These are phyloP conservation scores for Paecilomyces fulvus DNA, from an alignment of 2,329 filamentous ascomycete species.

Conservation along the genomic window DNA sequence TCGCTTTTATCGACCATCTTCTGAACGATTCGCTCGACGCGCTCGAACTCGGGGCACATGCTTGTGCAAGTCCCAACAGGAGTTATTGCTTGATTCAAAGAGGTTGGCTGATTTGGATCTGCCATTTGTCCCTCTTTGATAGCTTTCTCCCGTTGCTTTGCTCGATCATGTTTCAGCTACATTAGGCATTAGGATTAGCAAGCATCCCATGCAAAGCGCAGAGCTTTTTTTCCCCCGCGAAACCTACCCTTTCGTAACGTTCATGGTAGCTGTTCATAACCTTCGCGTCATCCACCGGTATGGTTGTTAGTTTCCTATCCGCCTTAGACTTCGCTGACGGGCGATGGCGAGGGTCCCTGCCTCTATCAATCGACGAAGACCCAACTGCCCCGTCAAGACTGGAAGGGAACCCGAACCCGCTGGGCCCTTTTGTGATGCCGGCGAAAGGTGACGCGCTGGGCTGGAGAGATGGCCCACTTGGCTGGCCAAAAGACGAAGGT, in stretches of 20 bases:
- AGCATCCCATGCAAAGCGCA: not conserved
- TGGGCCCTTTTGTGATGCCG: conserved; percentile 9
- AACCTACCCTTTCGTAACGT: conserved; percentile 29
- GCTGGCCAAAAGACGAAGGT: not conserved
- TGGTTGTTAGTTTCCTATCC: conserved; percentile 5
- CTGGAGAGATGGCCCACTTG: not conserved
- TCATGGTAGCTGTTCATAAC: conserved; percentile 21
- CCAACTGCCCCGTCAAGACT: conserved; percentile 6
- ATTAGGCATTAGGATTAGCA: conserved; percentile 4
- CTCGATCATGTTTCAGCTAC: conserved; percentile 43
- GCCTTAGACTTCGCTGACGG: conserved; percentile 2
- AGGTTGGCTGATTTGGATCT: conserved; percentile 53
- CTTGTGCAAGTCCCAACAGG: conserved; percentile 53
- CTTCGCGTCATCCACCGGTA: conserved; percentile 16
- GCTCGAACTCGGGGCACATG: conserved; percentile 58
- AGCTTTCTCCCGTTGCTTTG: conserved; percentile 42
- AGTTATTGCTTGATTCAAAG: conserved; percentile 52
- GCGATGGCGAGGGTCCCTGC: conserved; percentile 9
- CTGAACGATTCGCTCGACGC: conserved; percentile 53
- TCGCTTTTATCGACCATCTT: conserved; percentile 54
- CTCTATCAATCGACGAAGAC: conserved; percentile 6
- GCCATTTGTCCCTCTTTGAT: conserved; percentile 47
- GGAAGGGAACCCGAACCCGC: conserved; percentile 9
- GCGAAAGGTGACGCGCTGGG: conserved; percentile 12
- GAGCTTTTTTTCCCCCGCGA: not conserved